Evolutionary conservation across 2,329 filamentous ascomycete species (phyloP).

Genomic region (Cladophialophora exuberans): DNA sequence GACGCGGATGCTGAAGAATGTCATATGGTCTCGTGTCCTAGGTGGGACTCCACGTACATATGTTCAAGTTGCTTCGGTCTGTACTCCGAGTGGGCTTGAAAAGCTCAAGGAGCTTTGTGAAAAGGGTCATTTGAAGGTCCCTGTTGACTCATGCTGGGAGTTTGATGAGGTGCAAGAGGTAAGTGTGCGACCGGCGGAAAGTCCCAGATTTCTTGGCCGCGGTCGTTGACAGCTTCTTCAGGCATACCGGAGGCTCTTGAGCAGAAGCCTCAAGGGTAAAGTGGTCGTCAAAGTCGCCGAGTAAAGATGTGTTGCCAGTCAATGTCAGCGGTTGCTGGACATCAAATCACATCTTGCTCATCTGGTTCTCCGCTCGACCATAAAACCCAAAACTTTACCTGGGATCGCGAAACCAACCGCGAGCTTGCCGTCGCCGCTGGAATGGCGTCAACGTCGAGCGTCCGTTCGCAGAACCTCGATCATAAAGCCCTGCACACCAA

Average conservation of each 20-base stretch:
- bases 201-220: neutral
- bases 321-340: too few relatives aligned
- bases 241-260: slow-evolving; percentile 8
- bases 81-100: neutral
- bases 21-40: neutral
- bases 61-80: slow-evolving; percentile 4
- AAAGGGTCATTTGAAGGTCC: neutral
- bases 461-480: too few relatives aligned
- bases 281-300: slow-evolving; percentile 2
- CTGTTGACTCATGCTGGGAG: slow-evolving; percentile 7
- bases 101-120: slow-evolving; percentile 3
- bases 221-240: neutral
- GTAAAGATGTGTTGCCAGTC: neutral
- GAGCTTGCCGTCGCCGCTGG: too few relatives aligned
- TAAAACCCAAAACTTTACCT: too few relatives aligned
- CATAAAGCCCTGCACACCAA: too few relatives aligned
- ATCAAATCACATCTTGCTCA: too few relatives aligned
- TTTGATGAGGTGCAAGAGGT: slow-evolving; percentile 6
- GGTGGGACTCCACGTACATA: neutral
- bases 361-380: too few relatives aligned
- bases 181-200: too few relatives aligned
- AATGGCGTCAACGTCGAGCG: too few relatives aligned
- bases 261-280: slow-evolving; percentile 6
- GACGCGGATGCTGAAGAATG: slow-evolving; percentile 4
- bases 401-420: too few relatives aligned